Conservation (phyloP, 2,329 filamentous ascomycete species). For the Lachnellula suecica region DNA sequence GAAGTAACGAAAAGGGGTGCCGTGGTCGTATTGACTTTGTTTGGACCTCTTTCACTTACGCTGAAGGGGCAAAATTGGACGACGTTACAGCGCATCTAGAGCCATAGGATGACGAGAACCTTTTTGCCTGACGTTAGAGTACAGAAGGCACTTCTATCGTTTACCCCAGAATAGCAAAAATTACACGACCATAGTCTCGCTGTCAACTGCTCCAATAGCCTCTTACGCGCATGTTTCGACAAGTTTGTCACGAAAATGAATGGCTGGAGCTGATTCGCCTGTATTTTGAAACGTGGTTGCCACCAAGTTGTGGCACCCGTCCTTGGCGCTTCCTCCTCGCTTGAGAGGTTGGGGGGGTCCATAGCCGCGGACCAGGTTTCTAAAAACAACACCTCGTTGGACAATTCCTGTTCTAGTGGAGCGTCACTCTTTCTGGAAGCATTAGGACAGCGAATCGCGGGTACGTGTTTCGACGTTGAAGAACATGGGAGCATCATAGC, state of each 20-base stretch:
- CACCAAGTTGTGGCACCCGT: not conserved
- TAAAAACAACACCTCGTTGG: not conserved
- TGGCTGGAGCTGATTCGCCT: conserved; percentile 3
- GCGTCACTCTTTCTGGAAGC: not conserved
- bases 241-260: not conserved
- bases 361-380: not conserved
- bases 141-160: too few relatives aligned
- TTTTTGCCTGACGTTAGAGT: too few relatives aligned
- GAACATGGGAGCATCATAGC: not conserved
- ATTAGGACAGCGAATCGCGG: not conserved
- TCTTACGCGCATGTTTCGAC: too few relatives aligned
- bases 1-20: not conserved
- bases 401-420: not conserved
- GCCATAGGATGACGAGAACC: not conserved
- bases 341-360: not conserved
- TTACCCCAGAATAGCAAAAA: not conserved
- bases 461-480: not conserved
- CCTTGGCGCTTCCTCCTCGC: not conserved
- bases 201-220: too few relatives aligned
- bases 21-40: not conserved
- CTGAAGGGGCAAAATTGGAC: not conserved
- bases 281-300: conserved; percentile 6
- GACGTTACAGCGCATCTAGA: not conserved
- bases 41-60: too few relatives aligned
- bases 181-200: too few relatives aligned